Evolutionary conservation across 164 flowering plant species (phyloP).

Genomic region (Stephania cephalantha): DNA sequence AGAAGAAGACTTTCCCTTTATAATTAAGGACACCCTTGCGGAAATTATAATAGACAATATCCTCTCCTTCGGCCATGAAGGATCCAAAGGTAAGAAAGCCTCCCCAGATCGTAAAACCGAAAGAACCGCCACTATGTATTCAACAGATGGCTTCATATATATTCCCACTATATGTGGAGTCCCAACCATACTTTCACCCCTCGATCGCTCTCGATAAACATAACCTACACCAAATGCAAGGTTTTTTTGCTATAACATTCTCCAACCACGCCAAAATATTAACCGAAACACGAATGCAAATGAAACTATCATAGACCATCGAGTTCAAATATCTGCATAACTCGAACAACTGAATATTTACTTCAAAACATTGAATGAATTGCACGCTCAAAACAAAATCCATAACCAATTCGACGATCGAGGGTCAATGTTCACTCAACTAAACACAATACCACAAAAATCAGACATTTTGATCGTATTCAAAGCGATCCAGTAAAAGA

Average conservation of each 20-base stretch:
- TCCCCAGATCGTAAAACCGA: constrained; percentile 73
- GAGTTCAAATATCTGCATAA: not conserved
- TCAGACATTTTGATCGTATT: no score
- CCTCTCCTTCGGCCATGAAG: constrained; percentile 74
- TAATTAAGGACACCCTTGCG: constrained; percentile 45
- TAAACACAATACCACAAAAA: no score
- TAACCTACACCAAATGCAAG: constrained; percentile 16
- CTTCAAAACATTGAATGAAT: not conserved
- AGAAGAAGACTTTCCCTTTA: constrained; percentile 30
- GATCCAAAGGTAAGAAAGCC: constrained; percentile 86
- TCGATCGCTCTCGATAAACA: constrained; percentile 9
- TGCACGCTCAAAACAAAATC: no score
- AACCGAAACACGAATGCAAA: not conserved
- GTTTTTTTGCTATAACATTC: not conserved
- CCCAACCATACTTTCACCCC: constrained; percentile 2
- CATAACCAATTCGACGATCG: no score
- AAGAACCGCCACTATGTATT: constrained; percentile 72
- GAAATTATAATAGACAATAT: constrained; percentile 48
- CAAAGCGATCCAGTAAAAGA: no score
- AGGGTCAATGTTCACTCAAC: no score
- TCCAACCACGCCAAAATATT: not conserved
- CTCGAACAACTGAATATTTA: not conserved
- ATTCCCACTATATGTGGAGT: constrained; percentile 54
- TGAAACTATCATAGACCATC: not conserved
- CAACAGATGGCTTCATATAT: constrained; percentile 67